Base-by-base conservation (phyloP, 208 protist genomes). In the Wallacemonas sp. region DNA sequence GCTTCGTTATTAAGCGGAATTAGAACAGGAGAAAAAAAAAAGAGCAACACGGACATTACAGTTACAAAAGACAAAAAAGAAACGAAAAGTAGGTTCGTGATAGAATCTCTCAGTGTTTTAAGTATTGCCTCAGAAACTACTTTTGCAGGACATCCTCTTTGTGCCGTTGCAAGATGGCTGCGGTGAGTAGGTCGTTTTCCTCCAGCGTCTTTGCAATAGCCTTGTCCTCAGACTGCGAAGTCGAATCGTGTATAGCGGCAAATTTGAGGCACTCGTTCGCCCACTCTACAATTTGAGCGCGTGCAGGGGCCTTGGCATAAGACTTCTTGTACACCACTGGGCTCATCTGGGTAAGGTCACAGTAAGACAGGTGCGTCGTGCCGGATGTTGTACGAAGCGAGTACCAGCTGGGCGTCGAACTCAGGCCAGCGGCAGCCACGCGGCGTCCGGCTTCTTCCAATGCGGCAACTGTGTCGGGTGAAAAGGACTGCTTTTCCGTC, bases 261-360 rank as follows among this genome's bases (percentile, higher is more conserved):
- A 91, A 89, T 22, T 58, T 60, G 38, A 87, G 0, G 21, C 74
- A 68, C 2, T 67, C 55, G 42, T 81, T 75, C 5, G 76, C 72
- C 46, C 59, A 79, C 24, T 78, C 72, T 12, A 85, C 59, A 41
- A 92, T 77, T 56, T 67, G 59, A 11, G 62, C 76, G 5, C 68
- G 64, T 2, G 88, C 63, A n/a, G 73, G 61, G 22, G 66, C 62
- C 19, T 67, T 86, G 19, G 70, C 59, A 66, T 79, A 80, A 0
- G 8, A n/a, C 12, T 64, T 47, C 11, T 71, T 70, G 45, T 72
- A 78, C 21, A 94, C 39, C 17, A 89, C 44, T 17, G 85, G 84
- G 62, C 78, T 92, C 21, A 94, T 63, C n/a, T 85, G 26, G 1
- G 65, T n/a, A 11, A 86, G 26, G 58, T 94, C 88, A 6, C 61